Evolutionary conservation across 768 basidiomycete species (phyloP).

Genomic region (Brasilioporus rufonigricans): DNA sequence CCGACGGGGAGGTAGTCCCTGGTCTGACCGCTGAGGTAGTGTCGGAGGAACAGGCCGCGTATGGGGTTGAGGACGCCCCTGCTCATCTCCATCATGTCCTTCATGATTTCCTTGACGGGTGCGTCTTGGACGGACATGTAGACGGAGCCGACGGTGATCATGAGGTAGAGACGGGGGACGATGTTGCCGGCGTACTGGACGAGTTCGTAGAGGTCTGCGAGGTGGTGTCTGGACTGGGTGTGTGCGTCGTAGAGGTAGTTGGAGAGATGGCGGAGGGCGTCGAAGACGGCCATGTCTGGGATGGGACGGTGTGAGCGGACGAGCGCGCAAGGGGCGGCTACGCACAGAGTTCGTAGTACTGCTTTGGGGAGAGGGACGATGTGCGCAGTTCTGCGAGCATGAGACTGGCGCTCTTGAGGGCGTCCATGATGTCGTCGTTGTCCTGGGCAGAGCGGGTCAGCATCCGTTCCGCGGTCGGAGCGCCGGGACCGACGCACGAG

Average conservation of each 20-base stretch:
- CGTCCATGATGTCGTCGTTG: constrained; percentile 97
- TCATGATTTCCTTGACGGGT: constrained; percentile 99
- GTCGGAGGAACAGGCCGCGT: constrained; percentile 90
- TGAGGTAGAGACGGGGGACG: constrained; percentile 90
- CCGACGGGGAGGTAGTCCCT: constrained; percentile 94
- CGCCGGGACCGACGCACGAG: constrained; percentile 58
- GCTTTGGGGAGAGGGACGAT: constrained; percentile 90
- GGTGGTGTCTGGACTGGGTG: constrained; percentile 84
- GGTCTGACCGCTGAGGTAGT: constrained; percentile 97
- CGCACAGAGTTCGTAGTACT: constrained; percentile 97
- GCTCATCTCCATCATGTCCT: constrained; percentile 99
- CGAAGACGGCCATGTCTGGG: constrained; percentile 97
- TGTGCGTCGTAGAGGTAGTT: constrained; percentile 98
- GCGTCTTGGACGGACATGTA: constrained; percentile 99
- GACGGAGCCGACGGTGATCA: constrained; percentile 99
- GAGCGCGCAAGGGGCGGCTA: neutral
- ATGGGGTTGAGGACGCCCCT: constrained; percentile 97
- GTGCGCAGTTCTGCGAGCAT: constrained; percentile 98
- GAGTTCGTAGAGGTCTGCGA: constrained; percentile 97
- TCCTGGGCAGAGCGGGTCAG: constrained; percentile 49
- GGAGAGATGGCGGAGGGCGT: constrained; percentile 90
- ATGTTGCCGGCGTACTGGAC: constrained; percentile 99
- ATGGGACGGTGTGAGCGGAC: neutral
- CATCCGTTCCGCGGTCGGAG: neutral
- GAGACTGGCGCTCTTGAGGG: constrained; percentile 92